Percentiles rank a stretch among this genome's conserved stretches.
phyloP scores from a whole-genome alignment of 78 protist species.

The Neovahlkampfia damariscottae region DNA sequence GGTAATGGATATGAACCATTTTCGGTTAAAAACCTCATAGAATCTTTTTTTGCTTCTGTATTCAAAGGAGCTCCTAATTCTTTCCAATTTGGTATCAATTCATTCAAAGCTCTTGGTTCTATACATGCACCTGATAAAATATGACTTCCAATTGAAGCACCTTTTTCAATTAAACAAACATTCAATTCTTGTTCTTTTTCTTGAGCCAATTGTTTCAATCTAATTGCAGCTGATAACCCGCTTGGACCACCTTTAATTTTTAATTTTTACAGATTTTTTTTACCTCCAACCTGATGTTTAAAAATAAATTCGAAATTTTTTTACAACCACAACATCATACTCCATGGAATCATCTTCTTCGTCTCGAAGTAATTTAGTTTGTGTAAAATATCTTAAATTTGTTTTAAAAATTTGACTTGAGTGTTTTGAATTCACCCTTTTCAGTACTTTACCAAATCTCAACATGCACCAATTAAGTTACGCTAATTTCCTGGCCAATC shows the following conservation, averaged over 20 bases:
- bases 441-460: no score
- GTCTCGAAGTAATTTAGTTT: no score
- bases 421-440: no score
- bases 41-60: conserved; percentile 66
- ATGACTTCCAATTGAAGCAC: conserved; percentile 71
- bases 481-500: no score
- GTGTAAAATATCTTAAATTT: no score
- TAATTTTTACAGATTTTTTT: no score
- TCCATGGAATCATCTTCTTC: no score
- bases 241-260: conserved; percentile 98
- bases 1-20: neutral
- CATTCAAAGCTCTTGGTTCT: conserved; percentile 82
- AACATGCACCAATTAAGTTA: no score
- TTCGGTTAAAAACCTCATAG: conserved; percentile 38
- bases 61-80: conserved; percentile 74
- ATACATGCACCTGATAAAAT: conserved; percentile 87
- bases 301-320: no score
- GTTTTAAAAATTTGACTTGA: no score
- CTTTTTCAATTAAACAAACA: conserved; percentile 88
- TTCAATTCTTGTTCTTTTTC: conserved; percentile 21
- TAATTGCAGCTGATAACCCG: conserved; percentile 94
- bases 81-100: conserved; percentile 89
- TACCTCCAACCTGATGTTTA: no score
- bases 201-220: conserved; percentile 71
- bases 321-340: no score